Percentiles rank a stretch among this genome's conserved stretches.
Conservation (phyloP, 345 rosid genomes). For the Dipteronia sinensis region DNA sequence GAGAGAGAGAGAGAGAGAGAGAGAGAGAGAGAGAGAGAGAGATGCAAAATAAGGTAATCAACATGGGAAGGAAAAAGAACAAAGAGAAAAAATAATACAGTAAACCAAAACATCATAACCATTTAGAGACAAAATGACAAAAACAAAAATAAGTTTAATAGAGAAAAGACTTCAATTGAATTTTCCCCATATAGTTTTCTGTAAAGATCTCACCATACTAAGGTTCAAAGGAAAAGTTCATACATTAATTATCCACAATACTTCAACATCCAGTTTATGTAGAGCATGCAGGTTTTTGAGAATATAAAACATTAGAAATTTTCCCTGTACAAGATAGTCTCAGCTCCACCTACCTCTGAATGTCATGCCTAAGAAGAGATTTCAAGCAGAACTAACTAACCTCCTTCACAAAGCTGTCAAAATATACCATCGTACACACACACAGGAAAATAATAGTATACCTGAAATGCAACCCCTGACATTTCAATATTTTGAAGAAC, state of each 20-base stretch:
- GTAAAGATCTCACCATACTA: background rate
- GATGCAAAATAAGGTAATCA: background rate
- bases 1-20: slow-evolving; percentile 11
- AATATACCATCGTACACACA: background rate
- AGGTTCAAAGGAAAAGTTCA: background rate
- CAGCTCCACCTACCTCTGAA: background rate
- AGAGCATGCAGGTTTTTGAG: background rate
- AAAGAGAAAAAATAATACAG: background rate
- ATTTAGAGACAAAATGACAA: background rate
- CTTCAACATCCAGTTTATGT: background rate
- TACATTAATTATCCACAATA: background rate
- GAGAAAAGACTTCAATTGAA: background rate
- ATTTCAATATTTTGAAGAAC: background rate
- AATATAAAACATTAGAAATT: background rate
- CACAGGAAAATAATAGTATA: background rate
- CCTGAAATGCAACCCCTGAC: background rate
- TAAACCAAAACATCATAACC: background rate
- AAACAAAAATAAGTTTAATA: background rate
- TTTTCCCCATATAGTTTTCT: background rate
- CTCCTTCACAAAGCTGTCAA: background rate
- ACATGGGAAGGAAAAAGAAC: background rate
- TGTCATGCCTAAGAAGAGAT: background rate
- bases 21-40: slow-evolving; percentile 13
- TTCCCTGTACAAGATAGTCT: background rate
- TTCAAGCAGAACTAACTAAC: slow-evolving; percentile 2